phyloP scores from a whole-genome alignment of 2,329 filamentous ascomycete species.

The Ascochyta clinopodiicola region DNA sequence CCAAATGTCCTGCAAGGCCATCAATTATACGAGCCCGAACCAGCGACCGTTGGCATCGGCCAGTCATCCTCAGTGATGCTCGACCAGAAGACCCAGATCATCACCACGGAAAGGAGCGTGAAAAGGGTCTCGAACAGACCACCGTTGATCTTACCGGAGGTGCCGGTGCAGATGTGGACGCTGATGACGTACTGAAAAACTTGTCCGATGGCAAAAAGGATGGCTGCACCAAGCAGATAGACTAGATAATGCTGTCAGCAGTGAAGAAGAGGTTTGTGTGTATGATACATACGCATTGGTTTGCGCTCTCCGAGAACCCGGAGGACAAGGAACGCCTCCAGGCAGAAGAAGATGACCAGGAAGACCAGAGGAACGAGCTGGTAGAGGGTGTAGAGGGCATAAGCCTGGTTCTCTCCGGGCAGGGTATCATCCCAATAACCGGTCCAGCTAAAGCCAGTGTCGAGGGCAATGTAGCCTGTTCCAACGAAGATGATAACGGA shows the following conservation, averaged over 20 bases:
- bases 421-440: constrained; percentile 69
- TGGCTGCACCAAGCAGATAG: constrained; percentile 74
- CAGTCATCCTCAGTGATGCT: constrained; percentile 99
- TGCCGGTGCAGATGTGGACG: constrained; percentile 85
- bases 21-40: constrained; percentile 50
- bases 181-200: constrained; percentile 97
- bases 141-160: constrained; percentile 86
- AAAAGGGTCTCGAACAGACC: constrained; percentile 93
- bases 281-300: constrained; percentile 76
- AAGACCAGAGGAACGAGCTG: constrained; percentile 88
- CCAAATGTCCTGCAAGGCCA: constrained; percentile 16
- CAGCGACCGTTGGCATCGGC: constrained; percentile 65
- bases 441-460: constrained; percentile 89
- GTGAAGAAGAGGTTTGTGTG: background rate
- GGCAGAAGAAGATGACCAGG: constrained; percentile 82
- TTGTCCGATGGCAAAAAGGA: constrained; percentile 90
- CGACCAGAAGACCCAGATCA: constrained; percentile 95
- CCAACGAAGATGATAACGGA: constrained; percentile 79
- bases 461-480: constrained; percentile 93
- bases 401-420: constrained; percentile 66
- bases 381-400: constrained; percentile 92
- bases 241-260: constrained; percentile 54
- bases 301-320: constrained; percentile 84
- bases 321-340: constrained; percentile 84
- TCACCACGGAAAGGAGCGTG: constrained; percentile 81